These are phyloP conservation scores for Hyaloscypha variabilis DNA, from an alignment of 495 filamentous ascomycete species.

Conservation along the genomic window DNA sequence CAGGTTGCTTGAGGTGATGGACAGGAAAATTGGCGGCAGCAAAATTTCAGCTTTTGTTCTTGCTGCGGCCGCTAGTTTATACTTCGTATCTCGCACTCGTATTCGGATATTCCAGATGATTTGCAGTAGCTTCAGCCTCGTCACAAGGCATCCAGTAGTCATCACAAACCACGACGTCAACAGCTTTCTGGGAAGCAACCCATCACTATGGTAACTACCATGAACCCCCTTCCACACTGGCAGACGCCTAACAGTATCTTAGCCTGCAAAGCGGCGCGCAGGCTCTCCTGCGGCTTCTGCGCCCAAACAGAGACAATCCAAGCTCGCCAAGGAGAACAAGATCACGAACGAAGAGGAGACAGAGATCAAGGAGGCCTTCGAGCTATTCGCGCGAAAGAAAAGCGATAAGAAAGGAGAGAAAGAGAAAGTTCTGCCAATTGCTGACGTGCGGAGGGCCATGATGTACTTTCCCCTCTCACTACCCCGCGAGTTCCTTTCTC, in stretches of 20 bases:
- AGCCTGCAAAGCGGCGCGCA: slow-evolving; percentile 45
- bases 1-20: neutral
- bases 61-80: neutral
- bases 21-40: neutral
- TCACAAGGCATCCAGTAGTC: slow-evolving; percentile 2
- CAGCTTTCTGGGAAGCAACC: neutral
- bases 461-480: slow-evolving; percentile 56
- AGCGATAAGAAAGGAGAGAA: slow-evolving; percentile 54
- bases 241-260: neutral
- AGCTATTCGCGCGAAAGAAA: slow-evolving; percentile 74
- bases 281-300: slow-evolving; percentile 18
- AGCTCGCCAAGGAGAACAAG: slow-evolving; percentile 86
- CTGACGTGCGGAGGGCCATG: slow-evolving; percentile 80
- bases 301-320: slow-evolving; percentile 64
- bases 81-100: neutral
- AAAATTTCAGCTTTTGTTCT: neutral
- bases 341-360: slow-evolving; percentile 81
- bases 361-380: slow-evolving; percentile 89
- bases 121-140: neutral
- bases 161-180: neutral
- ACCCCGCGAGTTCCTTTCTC: slow-evolving; percentile 7
- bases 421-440: slow-evolving; percentile 71
- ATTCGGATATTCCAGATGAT: neutral
- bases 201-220: neutral
- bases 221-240: neutral